Conservation (phyloP, 495 filamentous ascomycete species). For the Neohortaea acidophila region DNA sequence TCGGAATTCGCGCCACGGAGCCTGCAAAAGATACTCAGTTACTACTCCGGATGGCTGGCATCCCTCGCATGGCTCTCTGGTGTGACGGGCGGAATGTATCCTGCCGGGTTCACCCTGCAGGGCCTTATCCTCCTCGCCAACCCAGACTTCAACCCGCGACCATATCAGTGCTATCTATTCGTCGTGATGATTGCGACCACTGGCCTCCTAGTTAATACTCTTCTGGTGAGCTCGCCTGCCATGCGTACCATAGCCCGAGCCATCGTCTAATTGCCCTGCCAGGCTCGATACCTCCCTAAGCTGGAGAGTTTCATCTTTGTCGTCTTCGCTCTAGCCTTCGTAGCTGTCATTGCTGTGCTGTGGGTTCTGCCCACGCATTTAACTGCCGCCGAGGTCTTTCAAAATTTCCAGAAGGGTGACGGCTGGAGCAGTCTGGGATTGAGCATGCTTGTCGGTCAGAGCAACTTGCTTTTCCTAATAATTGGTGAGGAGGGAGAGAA, state of each 20-base stretch:
- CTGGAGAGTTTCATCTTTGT: slow-evolving; percentile 7
- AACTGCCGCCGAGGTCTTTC: not conserved
- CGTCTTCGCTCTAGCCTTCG: slow-evolving; percentile 7
- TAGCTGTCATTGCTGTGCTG: slow-evolving; percentile 8
- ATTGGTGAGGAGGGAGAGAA: slow-evolving; percentile 7
- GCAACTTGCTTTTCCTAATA: slow-evolving; percentile 8
- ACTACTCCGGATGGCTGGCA: slow-evolving; percentile 2
- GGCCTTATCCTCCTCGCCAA: not conserved
- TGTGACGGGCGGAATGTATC: not conserved
- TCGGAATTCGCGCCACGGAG: slow-evolving; percentile 3
- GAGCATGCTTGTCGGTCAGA: slow-evolving; percentile 2
- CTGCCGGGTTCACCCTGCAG: not conserved
- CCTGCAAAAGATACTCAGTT: slow-evolving; percentile 6
- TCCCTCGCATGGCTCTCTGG: slow-evolving; percentile 7
- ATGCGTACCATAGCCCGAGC: no score
- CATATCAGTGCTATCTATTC: slow-evolving; percentile 7
- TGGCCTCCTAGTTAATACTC: slow-evolving; percentile 8
- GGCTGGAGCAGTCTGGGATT: slow-evolving; percentile 3
- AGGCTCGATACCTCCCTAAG: slow-evolving; percentile 10
- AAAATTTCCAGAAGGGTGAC: slow-evolving; percentile 3
- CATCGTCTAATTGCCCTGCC: no score
- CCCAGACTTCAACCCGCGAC: not conserved
- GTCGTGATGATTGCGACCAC: not conserved
- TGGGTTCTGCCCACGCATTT: slow-evolving; percentile 4
- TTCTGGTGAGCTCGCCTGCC: no score